Evolutionary conservation across 495 filamentous ascomycete species (phyloP).

Genomic region (Entonaema liquescens): DNA sequence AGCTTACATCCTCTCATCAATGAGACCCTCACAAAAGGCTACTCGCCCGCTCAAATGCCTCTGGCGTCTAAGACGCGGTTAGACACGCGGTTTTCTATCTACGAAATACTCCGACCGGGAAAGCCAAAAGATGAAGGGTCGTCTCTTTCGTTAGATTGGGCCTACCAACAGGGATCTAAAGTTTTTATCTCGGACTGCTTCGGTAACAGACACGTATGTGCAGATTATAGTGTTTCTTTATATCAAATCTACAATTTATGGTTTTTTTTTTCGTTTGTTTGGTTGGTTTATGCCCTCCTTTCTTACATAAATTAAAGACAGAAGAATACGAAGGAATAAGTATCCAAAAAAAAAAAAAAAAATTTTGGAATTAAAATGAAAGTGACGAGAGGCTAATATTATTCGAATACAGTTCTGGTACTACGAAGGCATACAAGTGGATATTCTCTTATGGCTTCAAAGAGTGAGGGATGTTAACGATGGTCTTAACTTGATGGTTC

Average conservation of each 20-base stretch:
- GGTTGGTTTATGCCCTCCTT: neutral
- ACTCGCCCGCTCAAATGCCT: neutral
- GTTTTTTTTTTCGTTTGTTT: too few relatives aligned
- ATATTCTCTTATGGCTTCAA: constrained; percentile 9
- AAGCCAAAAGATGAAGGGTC: neutral
- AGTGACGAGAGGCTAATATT: neutral
- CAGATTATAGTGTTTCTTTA: neutral
- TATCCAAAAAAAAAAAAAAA: too few relatives aligned
- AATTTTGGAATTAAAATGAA: neutral
- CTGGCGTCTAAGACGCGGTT: neutral
- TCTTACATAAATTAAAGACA: neutral
- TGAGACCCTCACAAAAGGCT: neutral
- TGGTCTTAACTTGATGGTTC: neutral
- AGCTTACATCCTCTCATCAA: neutral
- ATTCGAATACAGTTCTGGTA: neutral
- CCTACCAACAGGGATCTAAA: neutral
- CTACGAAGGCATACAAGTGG: neutral
- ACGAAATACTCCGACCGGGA: neutral
- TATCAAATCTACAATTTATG: too few relatives aligned
- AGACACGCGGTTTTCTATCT: constrained; percentile 13
- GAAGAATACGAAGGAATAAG: neutral
- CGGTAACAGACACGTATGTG: neutral
- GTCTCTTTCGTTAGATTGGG: neutral
- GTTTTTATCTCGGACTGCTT: neutral
- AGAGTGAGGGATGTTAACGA: neutral